These are phyloP conservation scores for Aspergillus affinis DNA, from an alignment of 495 filamentous ascomycete species.

Conservation along the genomic window DNA sequence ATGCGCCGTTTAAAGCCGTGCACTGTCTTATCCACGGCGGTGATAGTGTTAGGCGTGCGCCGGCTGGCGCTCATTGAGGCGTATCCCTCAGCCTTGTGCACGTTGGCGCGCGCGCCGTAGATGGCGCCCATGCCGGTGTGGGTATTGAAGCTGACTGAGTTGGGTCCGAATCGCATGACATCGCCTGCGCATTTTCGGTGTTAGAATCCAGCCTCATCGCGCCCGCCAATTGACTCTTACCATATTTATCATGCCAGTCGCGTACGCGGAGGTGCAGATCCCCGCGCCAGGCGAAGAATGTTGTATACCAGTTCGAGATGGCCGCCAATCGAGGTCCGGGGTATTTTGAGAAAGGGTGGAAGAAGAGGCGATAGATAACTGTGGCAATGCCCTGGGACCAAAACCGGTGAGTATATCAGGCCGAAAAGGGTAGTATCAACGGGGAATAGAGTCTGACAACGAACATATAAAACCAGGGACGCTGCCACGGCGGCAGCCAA, in stretches of 20 bases:
- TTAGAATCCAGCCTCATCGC: neutral
- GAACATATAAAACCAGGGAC: too few relatives aligned
- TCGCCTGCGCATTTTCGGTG: constrained; percentile 7
- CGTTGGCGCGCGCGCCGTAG: constrained; percentile 20
- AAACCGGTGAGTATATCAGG: too few relatives aligned
- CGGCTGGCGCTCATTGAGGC: constrained; percentile 14
- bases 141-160: constrained; percentile 15
- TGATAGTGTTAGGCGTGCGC: constrained; percentile 34
- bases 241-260: constrained; percentile 16
- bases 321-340: neutral
- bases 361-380: neutral
- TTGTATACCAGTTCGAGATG: neutral
- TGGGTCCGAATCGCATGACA: constrained; percentile 18
- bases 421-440: too few relatives aligned
- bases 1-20: constrained; percentile 42
- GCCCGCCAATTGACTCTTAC: neutral
- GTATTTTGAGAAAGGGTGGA: neutral
- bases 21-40: constrained; percentile 31
- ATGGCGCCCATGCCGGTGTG: constrained; percentile 13
- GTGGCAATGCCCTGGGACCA: neutral
- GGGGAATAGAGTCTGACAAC: too few relatives aligned
- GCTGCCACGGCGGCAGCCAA: too few relatives aligned
- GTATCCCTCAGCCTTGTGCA: constrained; percentile 16
- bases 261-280: neutral
- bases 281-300: neutral